A percentile compares a stretch with the other conserved stretches of the same genome.
phyloP scores from a whole-genome alignment of 2,329 filamentous ascomycete species.

The Aureobasidium sp. region DNA sequence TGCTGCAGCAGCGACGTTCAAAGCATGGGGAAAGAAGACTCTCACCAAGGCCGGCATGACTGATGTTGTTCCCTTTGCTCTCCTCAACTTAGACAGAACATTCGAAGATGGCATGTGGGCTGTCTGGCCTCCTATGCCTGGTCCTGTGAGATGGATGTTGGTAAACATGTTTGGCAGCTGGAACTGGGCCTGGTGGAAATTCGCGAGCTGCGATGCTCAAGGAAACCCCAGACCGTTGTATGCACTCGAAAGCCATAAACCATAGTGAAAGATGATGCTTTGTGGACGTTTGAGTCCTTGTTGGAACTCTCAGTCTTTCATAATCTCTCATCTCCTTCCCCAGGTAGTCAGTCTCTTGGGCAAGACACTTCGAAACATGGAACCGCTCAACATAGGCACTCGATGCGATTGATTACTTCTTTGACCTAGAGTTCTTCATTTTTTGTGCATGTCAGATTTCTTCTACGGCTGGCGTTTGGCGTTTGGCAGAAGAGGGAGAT shows the following conservation, averaged over 20 bases:
- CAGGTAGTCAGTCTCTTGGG: no score
- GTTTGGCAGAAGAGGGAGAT: no score
- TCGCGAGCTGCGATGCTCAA: conserved; percentile 1
- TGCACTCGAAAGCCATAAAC: background rate
- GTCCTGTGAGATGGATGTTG: conserved; percentile 1
- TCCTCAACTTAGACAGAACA: conserved; percentile 4
- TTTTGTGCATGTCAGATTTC: no score
- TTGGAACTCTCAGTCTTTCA: no score
- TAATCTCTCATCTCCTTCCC: no score
- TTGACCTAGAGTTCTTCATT: no score
- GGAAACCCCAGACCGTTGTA: background rate
- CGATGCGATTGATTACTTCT: no score
- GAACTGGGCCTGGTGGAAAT: conserved; percentile 4
- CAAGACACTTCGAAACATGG: no score
- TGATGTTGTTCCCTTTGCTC: conserved; percentile 5
- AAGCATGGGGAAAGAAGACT: conserved; percentile 11
- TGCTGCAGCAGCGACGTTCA: background rate
- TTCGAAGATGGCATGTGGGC: conserved; percentile 9
- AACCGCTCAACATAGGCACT: no score
- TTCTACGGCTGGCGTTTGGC: no score
- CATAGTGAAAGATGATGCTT: background rate
- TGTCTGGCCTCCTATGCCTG: conserved; percentile 2
- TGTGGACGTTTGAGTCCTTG: background rate
- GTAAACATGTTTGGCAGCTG: conserved; percentile 7
- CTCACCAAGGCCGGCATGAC: conserved; percentile 13